phyloP scores from a whole-genome alignment of 2,329 filamentous ascomycete genomes.

The Calonectria hongkongensis region DNA sequence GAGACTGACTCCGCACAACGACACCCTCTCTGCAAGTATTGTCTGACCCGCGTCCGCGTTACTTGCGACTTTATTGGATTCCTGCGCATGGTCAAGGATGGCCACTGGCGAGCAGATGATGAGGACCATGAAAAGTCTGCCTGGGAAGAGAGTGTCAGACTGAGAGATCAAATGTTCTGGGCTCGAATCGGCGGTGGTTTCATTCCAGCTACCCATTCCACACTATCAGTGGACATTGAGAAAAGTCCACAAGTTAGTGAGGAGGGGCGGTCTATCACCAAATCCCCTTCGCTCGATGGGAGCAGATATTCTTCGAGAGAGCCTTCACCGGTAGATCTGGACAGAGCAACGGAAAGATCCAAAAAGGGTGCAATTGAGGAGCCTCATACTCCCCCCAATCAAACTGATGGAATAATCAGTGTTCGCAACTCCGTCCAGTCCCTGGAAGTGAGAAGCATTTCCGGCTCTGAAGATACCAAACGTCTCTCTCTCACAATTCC shows the following conservation, averaged over 20 bases:
- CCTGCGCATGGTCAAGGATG: conserved; percentile 91
- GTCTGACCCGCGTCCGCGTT: conserved; percentile 86
- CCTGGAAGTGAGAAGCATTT: conserved; percentile 52
- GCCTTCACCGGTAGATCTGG: conserved; percentile 49
- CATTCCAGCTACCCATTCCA: conserved; percentile 74
- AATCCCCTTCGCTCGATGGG: conserved; percentile 45
- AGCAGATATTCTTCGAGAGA: conserved; percentile 42
- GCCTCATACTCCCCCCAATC: conserved; percentile 57
- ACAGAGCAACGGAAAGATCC: conserved; percentile 44
- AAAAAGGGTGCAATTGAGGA: conserved; percentile 47
- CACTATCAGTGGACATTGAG: conserved; percentile 55
- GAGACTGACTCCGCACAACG: conserved; percentile 91
- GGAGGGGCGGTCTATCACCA: conserved; percentile 52
- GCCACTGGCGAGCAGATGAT: conserved; percentile 90
- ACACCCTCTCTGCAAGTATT: conserved; percentile 93
- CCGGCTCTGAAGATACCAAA: conserved; percentile 51
- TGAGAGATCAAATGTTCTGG: conserved; percentile 99
- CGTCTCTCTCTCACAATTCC: conserved; percentile 57
- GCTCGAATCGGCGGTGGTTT: conserved; percentile 93
- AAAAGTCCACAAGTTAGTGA: conserved; percentile 60
- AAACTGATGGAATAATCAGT: conserved; percentile 53
- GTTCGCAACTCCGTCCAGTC: conserved; percentile 55
- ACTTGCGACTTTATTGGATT: conserved; percentile 96
- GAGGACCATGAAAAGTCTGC: conserved; percentile 89
- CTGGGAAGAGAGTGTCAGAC: conserved; percentile 94